A percentile compares a stretch with the other conserved stretches of the same genome.
Evolutionary conservation across 2,329 filamentous ascomycete species (phyloP).

Genomic region (Daldinia sp.): DNA sequence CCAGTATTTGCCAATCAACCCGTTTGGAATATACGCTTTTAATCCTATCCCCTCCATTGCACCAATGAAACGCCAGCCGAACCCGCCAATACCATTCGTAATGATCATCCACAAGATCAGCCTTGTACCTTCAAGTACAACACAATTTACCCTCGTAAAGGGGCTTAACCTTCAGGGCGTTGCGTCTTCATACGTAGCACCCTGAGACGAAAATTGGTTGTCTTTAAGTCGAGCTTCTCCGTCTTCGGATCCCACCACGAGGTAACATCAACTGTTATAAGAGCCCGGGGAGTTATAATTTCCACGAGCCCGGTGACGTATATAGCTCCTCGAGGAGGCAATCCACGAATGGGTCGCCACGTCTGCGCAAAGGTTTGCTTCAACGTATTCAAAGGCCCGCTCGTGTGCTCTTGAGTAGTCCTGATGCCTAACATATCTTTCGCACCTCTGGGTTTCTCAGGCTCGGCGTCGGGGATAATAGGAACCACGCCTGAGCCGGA

Average conservation of each 20-base stretch:
- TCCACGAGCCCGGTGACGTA: constrained; percentile 67
- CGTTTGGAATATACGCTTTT: constrained; percentile 19
- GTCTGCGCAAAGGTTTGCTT: constrained; percentile 56
- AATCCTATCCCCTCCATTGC: constrained; percentile 11
- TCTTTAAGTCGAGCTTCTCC: constrained; percentile 56
- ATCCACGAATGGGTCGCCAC: constrained; percentile 59
- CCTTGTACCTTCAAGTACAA: background rate
- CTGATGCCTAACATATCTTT: constrained; percentile 52
- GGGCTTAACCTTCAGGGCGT: background rate
- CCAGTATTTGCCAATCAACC: constrained; percentile 15
- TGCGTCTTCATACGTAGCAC: constrained; percentile 40
- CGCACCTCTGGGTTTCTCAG: constrained; percentile 36
- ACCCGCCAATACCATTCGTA: constrained; percentile 11
- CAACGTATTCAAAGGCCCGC: constrained; percentile 52
- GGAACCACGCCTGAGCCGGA: constrained; percentile 34
- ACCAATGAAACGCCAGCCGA: constrained; percentile 26
- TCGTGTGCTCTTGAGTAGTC: constrained; percentile 45
- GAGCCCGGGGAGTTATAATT: constrained; percentile 60
- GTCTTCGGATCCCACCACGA: constrained; percentile 69
- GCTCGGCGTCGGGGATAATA: constrained; percentile 28
- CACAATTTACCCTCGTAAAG: background rate
- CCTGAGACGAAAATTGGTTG: constrained; percentile 26
- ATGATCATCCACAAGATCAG: background rate
- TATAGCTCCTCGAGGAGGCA: constrained; percentile 65
- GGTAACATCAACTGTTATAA: constrained; percentile 63